Evolutionary conservation across 116 monocot species (phyloP), one percentile per base, ranked within the genome.

Genomic region (Papilionanthe hybrid): DNA sequence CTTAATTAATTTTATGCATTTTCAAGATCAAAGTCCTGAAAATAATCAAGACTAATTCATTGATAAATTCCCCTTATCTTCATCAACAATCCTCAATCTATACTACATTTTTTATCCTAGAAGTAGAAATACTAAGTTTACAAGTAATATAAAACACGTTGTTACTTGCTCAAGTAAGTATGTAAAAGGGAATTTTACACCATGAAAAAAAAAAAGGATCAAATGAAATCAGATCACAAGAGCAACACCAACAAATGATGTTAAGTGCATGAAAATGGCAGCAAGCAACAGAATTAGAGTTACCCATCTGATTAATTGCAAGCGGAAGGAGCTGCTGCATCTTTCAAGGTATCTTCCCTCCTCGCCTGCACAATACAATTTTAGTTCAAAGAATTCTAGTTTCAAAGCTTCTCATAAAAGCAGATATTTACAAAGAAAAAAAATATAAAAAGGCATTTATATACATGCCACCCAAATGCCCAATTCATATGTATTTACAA

Each of bases 261-360:
- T 1, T 37, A 73, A 44, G n/a, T 19, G 22, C 42, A 72, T 13
- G 1, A 41, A 72, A 72, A 72, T 1, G 9, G 29, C 29, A 72
- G 10, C 22, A 27, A 72, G 73, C 7, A 23, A 8, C 20, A 73
- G 17, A 69, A 15, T 69, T 32, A 28, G 69, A 8, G 5, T 20
- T 73, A 41, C 32, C 10, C 71, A 71, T 71, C 37, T 53, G 53
- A 53, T 53, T 53, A 53, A 53, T 53, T 53, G 17, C 53, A 73
- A 73, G 44, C 9, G 7, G 19, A 8, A 73, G 8, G n/a, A 73
- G 44, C 42, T 44, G 73, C 44, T 4, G 29, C 19, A 44, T 20
- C 22, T 17, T 44, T 73, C 44, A 73, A 43, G 73, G 44, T 23
- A 73, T 73, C 73, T 73, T 73, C n/a, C 42, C 44, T 42, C 45